A percentile compares a stretch with the other conserved stretches of the same genome.
Conservation (phyloP, 768 basidiomycete genomes). For the Suillus sp. region DNA sequence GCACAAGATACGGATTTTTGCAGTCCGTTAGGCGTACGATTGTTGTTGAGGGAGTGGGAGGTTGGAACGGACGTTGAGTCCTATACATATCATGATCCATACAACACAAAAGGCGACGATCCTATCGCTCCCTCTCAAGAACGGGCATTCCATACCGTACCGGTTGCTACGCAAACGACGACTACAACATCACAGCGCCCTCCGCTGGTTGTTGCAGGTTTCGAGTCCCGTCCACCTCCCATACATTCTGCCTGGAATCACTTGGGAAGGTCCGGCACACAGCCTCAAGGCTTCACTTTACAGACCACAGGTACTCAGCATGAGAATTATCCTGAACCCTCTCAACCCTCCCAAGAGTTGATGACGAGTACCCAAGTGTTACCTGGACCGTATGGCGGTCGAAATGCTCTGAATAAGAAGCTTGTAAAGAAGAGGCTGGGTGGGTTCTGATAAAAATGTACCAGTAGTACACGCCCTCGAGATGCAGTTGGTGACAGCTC, state of each 20-base stretch:
- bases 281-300: slow-evolving; percentile 9
- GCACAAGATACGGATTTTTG: slow-evolving; percentile 26
- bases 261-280: slow-evolving; percentile 14
- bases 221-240: slow-evolving; percentile 25
- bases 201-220: slow-evolving; percentile 42
- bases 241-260: slow-evolving; percentile 12
- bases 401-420: slow-evolving; percentile 51
- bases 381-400: slow-evolving; percentile 71
- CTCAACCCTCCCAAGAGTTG: slow-evolving; percentile 42
- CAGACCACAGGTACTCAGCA: slow-evolving; percentile 24
- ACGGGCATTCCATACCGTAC: slow-evolving; percentile 12
- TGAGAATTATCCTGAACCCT: slow-evolving; percentile 14
- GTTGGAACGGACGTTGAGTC: slow-evolving; percentile 51
- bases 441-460: slow-evolving; percentile 56
- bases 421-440: slow-evolving; percentile 66
- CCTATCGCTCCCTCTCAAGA: slow-evolving; percentile 17
- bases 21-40: slow-evolving; percentile 55
- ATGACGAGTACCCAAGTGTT: slow-evolving; percentile 70
- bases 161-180: slow-evolving; percentile 24
- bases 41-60: slow-evolving; percentile 72
- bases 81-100: slow-evolving; percentile 59
- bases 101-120: slow-evolving; percentile 38
- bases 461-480: slow-evolving; percentile 15
- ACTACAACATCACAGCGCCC: slow-evolving; percentile 33
- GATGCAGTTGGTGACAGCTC: neutral